Percentiles rank a stretch among this genome's conserved stretches.
Conservation (phyloP, 140 eudicot species). For the Senecio squalidus region DNA sequence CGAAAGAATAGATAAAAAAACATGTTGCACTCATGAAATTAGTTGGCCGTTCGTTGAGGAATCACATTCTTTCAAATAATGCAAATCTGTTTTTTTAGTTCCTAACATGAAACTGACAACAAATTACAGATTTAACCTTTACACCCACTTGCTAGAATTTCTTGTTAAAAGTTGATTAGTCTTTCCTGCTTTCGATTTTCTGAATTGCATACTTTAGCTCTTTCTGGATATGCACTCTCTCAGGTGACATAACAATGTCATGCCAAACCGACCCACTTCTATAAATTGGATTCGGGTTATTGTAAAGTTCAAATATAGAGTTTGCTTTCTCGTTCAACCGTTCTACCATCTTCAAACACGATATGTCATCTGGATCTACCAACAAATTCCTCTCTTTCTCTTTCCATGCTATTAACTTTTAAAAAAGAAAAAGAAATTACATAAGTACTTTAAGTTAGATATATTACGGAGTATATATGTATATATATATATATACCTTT, state of each 20-base stretch:
- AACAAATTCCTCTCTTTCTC: constrained; percentile 86
- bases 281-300: constrained; percentile 44
- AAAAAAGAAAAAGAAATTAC: not conserved
- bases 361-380: constrained; percentile 92
- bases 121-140: not conserved
- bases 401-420: constrained; percentile 96
- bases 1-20: not conserved
- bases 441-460: not conserved
- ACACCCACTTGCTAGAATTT: not conserved
- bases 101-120: not conserved
- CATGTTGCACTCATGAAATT: not conserved
- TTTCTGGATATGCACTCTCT: constrained; percentile 72
- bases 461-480: no score
- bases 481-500: constrained; percentile 62
- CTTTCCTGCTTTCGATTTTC: constrained; percentile 43
- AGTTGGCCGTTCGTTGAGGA: not conserved
- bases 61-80: not conserved
- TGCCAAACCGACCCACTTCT: constrained; percentile 82
- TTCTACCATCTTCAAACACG: constrained; percentile 48
- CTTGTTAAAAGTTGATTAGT: no score
- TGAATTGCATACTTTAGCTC: constrained; percentile 79
- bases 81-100: not conserved
- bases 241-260: constrained; percentile 90
- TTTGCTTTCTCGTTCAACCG: constrained; percentile 67
- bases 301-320: constrained; percentile 66